Conservation (phyloP, 129 eudicot genomes). For the Solidago caesia region DNA sequence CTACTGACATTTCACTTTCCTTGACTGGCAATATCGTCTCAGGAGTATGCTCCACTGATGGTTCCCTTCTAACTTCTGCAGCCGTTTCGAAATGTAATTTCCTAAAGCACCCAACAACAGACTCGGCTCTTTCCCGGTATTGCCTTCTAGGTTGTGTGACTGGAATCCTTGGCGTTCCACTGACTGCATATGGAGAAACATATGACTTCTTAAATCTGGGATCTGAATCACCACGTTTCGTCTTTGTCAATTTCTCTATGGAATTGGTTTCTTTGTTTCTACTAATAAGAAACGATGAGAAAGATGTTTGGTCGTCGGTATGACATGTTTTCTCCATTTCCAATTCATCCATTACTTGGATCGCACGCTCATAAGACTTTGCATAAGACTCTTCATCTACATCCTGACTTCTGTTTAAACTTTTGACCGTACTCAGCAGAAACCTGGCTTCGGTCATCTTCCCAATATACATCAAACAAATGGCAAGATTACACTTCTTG, state of each 20-base stretch:
- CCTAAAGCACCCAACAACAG: conserved; percentile 38
- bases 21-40: too few relatives aligned
- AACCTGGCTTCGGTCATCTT: conserved; percentile 69
- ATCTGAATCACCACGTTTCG: conserved; percentile 9
- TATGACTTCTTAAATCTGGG: conserved; percentile 22
- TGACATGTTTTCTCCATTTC: conserved; percentile 38
- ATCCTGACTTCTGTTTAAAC: conserved; percentile 33
- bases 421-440: conserved; percentile 48
- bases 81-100: conserved; percentile 44
- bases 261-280: conserved; percentile 28
- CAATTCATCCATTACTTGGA: conserved; percentile 52
- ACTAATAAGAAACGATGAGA: conserved; percentile 37
- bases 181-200: conserved; percentile 32
- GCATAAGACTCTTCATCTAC: conserved; percentile 60
- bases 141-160: conserved; percentile 55
- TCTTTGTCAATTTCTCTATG: conserved; percentile 17
- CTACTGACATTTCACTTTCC: conserved; percentile 16
- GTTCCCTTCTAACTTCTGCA: conserved; percentile 1
- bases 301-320: conserved; percentile 24
- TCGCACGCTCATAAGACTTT: conserved; percentile 81
- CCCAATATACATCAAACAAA: conserved; percentile 76
- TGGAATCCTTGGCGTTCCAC: conserved; percentile 40
- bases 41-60: too few relatives aligned
- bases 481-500: conserved; percentile 82
- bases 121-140: conserved; percentile 26